phyloP scores from a whole-genome alignment of 805 yeast species.

The Myxozyma neotropica region DNA sequence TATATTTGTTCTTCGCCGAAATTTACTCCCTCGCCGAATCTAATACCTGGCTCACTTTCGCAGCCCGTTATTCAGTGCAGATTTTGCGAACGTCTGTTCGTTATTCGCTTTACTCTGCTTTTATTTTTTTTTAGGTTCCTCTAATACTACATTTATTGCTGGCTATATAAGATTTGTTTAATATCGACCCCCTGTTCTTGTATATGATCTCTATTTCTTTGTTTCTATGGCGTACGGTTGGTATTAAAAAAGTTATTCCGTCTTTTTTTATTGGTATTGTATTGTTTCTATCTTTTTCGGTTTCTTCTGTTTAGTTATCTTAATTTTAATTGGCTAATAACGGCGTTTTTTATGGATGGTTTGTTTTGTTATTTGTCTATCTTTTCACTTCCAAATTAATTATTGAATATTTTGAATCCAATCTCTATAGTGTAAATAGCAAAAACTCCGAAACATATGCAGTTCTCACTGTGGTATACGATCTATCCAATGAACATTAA shows the following conservation, averaged over 20 bases:
- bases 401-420: too few species aligned
- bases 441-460: too few species aligned
- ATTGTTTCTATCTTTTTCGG: background rate
- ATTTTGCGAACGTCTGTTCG: too few species aligned
- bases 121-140: too few species aligned
- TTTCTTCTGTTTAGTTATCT: background rate
- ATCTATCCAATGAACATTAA: too few species aligned
- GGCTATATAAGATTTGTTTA: background rate
- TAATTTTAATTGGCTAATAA: background rate
- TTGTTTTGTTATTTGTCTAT: background rate
- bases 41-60: too few species aligned
- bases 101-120: too few species aligned
- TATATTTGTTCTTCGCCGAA: background rate
- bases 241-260: background rate
- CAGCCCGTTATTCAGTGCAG: too few species aligned
- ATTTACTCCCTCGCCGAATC: background rate
- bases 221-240: background rate
- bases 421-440: too few species aligned
- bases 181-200: background rate
- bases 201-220: background rate
- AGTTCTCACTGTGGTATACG: too few species aligned
- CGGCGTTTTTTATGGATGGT: background rate
- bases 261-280: background rate
- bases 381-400: background rate
- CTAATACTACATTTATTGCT: too few species aligned